Percentiles rank a stretch among this genome's conserved stretches.
These are phyloP conservation scores for Silene vulgaris DNA, from an alignment of 179 eudicot genomes.

Conservation along the genomic window DNA sequence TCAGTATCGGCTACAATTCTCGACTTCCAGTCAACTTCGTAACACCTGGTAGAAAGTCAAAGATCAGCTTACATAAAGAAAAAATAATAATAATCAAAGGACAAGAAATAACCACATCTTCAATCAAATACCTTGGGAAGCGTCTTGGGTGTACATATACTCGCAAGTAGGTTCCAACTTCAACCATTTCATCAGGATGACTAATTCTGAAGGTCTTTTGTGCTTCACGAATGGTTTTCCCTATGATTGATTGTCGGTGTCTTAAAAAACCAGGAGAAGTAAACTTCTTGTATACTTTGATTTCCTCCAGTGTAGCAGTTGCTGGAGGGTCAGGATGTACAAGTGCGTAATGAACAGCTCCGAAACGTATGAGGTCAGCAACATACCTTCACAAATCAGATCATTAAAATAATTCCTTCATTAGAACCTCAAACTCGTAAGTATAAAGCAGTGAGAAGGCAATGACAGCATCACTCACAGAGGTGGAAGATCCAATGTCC, in stretches of 20 bases:
- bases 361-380: slow-evolving; percentile 88
- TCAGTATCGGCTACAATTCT: slow-evolving; percentile 75
- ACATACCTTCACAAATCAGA: slow-evolving; percentile 57
- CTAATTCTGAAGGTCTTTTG: slow-evolving; percentile 73
- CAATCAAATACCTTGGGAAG: slow-evolving; percentile 62
- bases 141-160: slow-evolving; percentile 97
- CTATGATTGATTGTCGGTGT: slow-evolving; percentile 62
- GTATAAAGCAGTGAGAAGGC: slow-evolving; percentile 12
- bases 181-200: slow-evolving; percentile 60
- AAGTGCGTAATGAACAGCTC: slow-evolving; percentile 90
- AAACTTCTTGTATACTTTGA: slow-evolving; percentile 47
- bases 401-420: slow-evolving; percentile 15
- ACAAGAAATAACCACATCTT: background rate
- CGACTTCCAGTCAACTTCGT: slow-evolving; percentile 88
- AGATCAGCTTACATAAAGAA: slow-evolving; percentile 8
- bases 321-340: slow-evolving; percentile 85
- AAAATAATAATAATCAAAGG: background rate
- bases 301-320: slow-evolving; percentile 76
- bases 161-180: slow-evolving; percentile 84
- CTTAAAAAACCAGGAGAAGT: slow-evolving; percentile 61
- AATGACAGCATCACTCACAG: slow-evolving; percentile 45
- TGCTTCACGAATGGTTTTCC: slow-evolving; percentile 80
- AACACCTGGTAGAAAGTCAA: slow-evolving; percentile 54
- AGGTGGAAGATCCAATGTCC: slow-evolving; percentile 67
- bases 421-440: slow-evolving; percentile 18